Evolutionary conservation across 2,329 filamentous ascomycete genomes (phyloP).

Genomic region (Piedraia hortae): DNA sequence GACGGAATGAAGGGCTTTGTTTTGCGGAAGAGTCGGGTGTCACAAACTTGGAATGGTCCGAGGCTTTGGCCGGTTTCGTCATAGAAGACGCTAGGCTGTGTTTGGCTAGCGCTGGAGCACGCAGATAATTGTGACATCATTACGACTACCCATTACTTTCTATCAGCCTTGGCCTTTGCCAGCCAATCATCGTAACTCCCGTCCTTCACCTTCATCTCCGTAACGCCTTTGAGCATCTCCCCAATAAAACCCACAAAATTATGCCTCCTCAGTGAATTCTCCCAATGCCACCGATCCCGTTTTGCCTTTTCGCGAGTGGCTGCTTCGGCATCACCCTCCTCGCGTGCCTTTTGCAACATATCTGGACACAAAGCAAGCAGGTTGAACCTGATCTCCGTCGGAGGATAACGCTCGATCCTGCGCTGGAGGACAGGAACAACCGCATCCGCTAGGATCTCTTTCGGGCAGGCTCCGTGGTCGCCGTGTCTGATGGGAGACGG

Average conservation of each 20-base stretch:
- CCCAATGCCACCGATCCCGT: constrained; percentile 68
- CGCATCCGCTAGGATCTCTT: constrained; percentile 45
- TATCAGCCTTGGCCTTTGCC: constrained; percentile 36
- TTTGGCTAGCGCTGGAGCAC: no score
- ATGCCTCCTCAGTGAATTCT: constrained; percentile 72
- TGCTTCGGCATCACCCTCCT: constrained; percentile 58
- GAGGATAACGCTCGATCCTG: constrained; percentile 60
- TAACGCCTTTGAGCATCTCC: constrained; percentile 67
- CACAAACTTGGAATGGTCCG: no score
- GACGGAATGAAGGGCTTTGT: no score
- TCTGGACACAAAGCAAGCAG: constrained; percentile 78
- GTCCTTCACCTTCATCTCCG: constrained; percentile 38
- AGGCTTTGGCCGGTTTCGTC: no score
- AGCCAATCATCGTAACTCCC: constrained; percentile 47
- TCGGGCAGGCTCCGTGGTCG: constrained; percentile 32
- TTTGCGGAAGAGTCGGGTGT: no score
- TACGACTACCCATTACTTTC: no score
- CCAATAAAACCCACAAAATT: constrained; percentile 94
- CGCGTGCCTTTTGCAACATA: constrained; percentile 43
- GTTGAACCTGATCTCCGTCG: constrained; percentile 82
- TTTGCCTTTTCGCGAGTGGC: constrained; percentile 59
- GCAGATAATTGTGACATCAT: no score
- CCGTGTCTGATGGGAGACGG: constrained; percentile 81
- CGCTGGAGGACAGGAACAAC: constrained; percentile 71
- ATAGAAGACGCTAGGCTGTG: no score